Evolutionary conservation across 148 eudicot genomes (phyloP).

Genomic region (Chenopodium formosanum): DNA sequence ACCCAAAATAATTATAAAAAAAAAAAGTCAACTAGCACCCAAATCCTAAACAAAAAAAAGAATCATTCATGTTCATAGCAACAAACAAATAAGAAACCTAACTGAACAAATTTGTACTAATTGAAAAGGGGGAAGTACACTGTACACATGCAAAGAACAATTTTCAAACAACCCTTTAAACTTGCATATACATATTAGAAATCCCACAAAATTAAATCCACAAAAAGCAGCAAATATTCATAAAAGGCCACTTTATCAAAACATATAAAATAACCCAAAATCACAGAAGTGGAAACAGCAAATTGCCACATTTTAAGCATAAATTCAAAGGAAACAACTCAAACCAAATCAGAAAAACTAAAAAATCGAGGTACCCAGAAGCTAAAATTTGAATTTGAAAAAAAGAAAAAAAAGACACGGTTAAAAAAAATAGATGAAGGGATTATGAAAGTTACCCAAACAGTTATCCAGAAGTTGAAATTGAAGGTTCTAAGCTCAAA

Average conservation of each 20-base stretch:
- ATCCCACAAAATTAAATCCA: not conserved
- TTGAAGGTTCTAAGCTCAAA: not conserved
- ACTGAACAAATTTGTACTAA: not conserved
- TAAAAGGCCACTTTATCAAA: not conserved
- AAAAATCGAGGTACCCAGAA: conserved; percentile 13
- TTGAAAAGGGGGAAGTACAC: not conserved
- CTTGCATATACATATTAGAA: not conserved
- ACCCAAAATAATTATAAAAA: not conserved
- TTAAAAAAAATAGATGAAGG: not conserved
- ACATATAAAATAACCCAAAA: not conserved
- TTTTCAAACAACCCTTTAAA: conserved; percentile 1
- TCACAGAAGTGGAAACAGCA: not conserved
- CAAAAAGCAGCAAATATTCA: not conserved
- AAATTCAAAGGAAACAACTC: conserved; percentile 4
- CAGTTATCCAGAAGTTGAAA: not conserved
- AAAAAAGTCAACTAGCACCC: not conserved
- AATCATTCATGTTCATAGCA: not conserved
- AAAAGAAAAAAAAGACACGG: not conserved
- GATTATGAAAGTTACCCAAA: conserved; percentile 12
- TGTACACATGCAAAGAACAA: conserved; percentile 14
- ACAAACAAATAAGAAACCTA: not conserved
- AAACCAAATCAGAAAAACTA: conserved; percentile 1
- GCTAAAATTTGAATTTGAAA: not conserved
- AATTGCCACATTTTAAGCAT: not conserved
- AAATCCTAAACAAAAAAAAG: not conserved